Base-by-base conservation (phyloP, 176 grass and related monocot genomes). In the Bromus sterilis region DNA sequence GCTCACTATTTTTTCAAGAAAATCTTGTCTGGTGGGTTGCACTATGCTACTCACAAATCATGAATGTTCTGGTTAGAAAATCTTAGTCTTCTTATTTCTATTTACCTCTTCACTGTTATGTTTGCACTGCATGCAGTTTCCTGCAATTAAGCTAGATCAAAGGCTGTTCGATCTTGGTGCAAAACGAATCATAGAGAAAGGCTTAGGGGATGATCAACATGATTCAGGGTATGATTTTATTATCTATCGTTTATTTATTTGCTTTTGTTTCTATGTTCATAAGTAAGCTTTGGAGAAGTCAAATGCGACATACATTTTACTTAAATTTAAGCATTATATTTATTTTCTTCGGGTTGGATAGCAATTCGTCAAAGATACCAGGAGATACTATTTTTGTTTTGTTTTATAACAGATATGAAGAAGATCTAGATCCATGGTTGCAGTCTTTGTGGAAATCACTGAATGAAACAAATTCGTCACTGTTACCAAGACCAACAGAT, bases 201-300 rank as follows among this genome's bases (percentile, higher is more conserved):
- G 92, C 66, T 75, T 98, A 66, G 95, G 92, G 62, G 82, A 98
- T 43, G 95, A 98, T 48, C 95, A 98, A 71, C 84, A 98, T 39
- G 67, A 78, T 78, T 89, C 86, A 57, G 95, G 95, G 95, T 98
- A 94, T 76, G 64, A 30, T 87, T 84, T 66, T 71, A 40, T 18
- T 81, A 74, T 41, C 43, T 9, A 0, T 14, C 6, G 36, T 44
- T 48, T 53, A 11, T 34, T 34, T n/a, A 10, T 8, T 78, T 83
- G 20, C 2, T 80, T 26, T 26, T 48, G 2, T 74, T 68, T 75
- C 32, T 36, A 21, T 74, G n/a, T 31, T 11, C 10, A 56, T 39
- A 33, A 56, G 26, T 42, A 41, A n/a, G 10, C 14, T 53, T 43
- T 62, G 11, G 3, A 65, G 46, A 68, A 65, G 26, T 2, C 21